Conservation (phyloP, 2,329 filamentous ascomycete genomes). For the Phaeoacremonium minimum region DNA sequence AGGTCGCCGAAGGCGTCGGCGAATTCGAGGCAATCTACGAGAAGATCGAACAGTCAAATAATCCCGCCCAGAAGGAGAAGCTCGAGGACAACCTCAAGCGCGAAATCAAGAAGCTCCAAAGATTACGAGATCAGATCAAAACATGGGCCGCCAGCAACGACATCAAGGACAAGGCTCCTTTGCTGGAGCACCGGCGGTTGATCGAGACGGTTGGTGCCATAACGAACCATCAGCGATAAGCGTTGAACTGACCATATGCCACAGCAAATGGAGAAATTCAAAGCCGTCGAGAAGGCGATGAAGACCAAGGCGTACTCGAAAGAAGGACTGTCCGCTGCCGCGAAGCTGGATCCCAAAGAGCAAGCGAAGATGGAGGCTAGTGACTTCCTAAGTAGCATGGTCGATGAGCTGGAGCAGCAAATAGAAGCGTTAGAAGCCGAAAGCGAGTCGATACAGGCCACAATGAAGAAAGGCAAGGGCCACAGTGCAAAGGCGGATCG, state of each 20-base stretch:
- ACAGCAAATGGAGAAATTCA: constrained; percentile 99
- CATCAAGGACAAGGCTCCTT: constrained; percentile 97
- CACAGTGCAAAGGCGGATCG: constrained; percentile 79
- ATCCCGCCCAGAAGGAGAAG: constrained; percentile 95
- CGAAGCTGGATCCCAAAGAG: constrained; percentile 95
- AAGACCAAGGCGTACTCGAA: constrained; percentile 99
- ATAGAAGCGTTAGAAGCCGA: constrained; percentile 92
- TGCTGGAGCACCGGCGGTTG: constrained; percentile 88
- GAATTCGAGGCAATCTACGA: constrained; percentile 96
- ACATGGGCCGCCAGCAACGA: constrained; percentile 98
- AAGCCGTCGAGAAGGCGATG: constrained; percentile 99
- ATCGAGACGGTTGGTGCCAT: constrained; percentile 82
- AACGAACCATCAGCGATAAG: constrained; percentile 1
- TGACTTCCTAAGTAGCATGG: constrained; percentile 81
- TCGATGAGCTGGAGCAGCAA: constrained; percentile 89
- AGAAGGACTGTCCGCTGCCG: constrained; percentile 86
- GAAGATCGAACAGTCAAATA: constrained; percentile 90
- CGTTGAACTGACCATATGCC: constrained; percentile 13
- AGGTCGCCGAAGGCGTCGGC: constrained; percentile 86
- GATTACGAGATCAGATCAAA: constrained; percentile 97
- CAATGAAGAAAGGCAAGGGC: constrained; percentile 93
- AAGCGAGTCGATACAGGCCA: constrained; percentile 77
- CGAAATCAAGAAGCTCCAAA: constrained; percentile 99
- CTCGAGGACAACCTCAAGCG: constrained; percentile 96
- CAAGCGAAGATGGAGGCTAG: constrained; percentile 86